Base-by-base conservation (phyloP, 2,329 filamentous ascomycete genomes). In the Hypoxylon sp. region DNA sequence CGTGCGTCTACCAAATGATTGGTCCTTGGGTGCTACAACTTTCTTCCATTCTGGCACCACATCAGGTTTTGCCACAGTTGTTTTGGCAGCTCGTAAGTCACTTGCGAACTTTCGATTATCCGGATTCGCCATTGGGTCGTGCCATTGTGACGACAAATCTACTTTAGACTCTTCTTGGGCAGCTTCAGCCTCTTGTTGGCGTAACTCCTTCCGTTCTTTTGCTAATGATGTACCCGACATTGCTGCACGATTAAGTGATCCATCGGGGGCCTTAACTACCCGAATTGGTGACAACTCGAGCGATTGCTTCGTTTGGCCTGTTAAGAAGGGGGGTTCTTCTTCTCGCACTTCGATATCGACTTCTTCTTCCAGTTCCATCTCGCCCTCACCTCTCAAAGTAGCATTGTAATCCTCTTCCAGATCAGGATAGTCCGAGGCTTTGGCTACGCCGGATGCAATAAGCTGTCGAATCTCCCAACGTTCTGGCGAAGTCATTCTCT, bases 381-480 rank as follows among this genome's bases (percentile, higher is more conserved):
- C 87, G 11, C 87, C 90, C 60, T 96, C 90, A 11, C 91, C 93
- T 17, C 87, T 88, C 17, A 97, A 76, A 0, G 91, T 92, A 11
- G 90, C 88, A 57, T 96, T 88, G 69, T 96, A 96, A 49, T 97
- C 92, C 62, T 97, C 91, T 61, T 97, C 90, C 19, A 97, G 81
- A 58, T 97, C 93, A 0, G 94, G 94, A 67, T 96, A 97, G 63
- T 97, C 93, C 0, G 90, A 89, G 0, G 91, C 92, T 63, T 94
- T 96, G 12, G 91, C 88, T 6, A 95, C 93, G 34, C 95, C 94
- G 3, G 94, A 96, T 3, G 93, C 91, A 66, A 99, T 97, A 42
- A 99, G 79, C 67, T 99, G 94, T 56, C 93, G 86, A 57, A 99
- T 97, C 70, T 99, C 94, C 93, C 94, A 99, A 67, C 94, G 79